Evolutionary conservation across 495 filamentous ascomycete species (phyloP), one percentile per base, ranked within the genome.

Genomic region (Pseudotulostoma volvatum): DNA sequence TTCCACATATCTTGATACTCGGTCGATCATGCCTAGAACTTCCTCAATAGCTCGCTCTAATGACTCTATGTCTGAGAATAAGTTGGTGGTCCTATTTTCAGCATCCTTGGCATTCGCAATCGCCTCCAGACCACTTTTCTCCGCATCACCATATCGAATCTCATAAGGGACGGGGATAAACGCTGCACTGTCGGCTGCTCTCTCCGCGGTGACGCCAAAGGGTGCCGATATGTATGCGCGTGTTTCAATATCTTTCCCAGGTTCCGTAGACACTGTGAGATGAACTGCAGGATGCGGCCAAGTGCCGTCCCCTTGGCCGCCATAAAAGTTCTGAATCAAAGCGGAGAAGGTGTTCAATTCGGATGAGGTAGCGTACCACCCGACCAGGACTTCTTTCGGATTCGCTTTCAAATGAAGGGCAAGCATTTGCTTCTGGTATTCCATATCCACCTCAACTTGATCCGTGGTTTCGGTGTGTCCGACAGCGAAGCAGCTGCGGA

Each of bases 281-380:
- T 97, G 90, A 9, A 97, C 81, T 36, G 90, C 86, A 7, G 90
- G 90, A 64, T 93, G 81, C 34, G 90, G 90, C 67, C 79, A 95
- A 32, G 90, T 97, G 44, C 90, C 90, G 31, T 93, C 92, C 43
- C 88, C 88, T 54, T 92, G 84, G 44, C 83, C 82, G 46, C 84
- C 84, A 70, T 96, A 97, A 70, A 97, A 97, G 67, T 97, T 97
- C 65, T 97, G 90, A 61, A 97, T 97, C 46, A 97, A 77, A 41
- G 90, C 90, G 50, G 76, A 82, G 73, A 96, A 97, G 48, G 81
- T 93, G 73, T 97, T 96, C 52, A 97, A 73, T 63, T 94, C 85
- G 49, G 79, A 73, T 49, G 79, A 83, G 14, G 92, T 97, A 44
- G 92, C 93, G 66, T 97, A 97, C 90, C 90, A 97, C 49, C 90